A percentile compares a stretch with the other conserved stretches of the same genome.
Conservation (phyloP, 148 eudicot species). For the Rhododendron kiyosumense region DNA sequence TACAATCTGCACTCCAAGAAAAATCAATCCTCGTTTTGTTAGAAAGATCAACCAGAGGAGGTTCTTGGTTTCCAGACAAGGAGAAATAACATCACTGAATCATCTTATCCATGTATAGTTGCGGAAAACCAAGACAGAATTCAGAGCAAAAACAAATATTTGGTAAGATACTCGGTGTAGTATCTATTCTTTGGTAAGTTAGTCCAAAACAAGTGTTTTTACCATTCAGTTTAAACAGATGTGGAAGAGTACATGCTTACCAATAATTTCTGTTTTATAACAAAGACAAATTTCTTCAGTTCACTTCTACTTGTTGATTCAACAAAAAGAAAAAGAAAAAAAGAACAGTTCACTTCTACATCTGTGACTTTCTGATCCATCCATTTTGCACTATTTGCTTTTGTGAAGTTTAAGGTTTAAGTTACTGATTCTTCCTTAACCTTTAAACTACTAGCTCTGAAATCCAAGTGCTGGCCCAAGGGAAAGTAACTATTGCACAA, state of each 20-base stretch:
- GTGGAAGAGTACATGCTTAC: background rate
- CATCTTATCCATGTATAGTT: background rate
- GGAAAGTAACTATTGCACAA: background rate
- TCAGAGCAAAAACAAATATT: background rate
- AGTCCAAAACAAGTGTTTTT: background rate
- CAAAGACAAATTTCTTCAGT: background rate
- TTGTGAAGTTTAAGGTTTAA: background rate
- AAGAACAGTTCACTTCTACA: background rate
- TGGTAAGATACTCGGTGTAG: background rate
- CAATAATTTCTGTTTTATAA: background rate
- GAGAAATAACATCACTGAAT: background rate
- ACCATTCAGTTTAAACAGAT: background rate
- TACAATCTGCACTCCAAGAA: background rate
- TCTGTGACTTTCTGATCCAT: background rate
- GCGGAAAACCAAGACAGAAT: background rate
- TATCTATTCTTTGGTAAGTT: background rate
- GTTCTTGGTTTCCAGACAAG: background rate
- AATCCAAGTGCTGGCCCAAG: background rate
- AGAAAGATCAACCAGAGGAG: background rate
- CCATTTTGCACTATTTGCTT: background rate
- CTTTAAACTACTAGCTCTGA: background rate
- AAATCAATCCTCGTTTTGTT: background rate
- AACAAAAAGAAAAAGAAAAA: no score
- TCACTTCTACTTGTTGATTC: background rate
- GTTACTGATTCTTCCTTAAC: background rate